Base-by-base conservation (phyloP, 495 filamentous ascomycete species). In the Aspergillus hancockii region DNA sequence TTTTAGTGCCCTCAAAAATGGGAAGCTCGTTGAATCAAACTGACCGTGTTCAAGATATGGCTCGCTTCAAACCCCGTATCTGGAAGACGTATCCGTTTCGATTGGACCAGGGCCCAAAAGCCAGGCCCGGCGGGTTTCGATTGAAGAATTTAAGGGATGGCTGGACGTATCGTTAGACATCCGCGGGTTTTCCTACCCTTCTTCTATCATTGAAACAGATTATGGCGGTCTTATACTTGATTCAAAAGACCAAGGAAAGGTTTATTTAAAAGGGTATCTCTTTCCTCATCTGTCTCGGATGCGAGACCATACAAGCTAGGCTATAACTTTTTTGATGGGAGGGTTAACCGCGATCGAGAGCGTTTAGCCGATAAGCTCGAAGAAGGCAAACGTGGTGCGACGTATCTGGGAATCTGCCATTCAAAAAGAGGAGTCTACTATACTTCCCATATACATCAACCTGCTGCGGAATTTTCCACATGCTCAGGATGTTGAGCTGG, bases 401-500 rank as follows among this genome's bases (percentile, higher is more conserved):
- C 22, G 51, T 19, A 68, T 71, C 21, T 69, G 64, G 68, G 66
- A 55, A 22, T 41, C 50, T 5, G 63, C 63, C 13, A 59, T 71
- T 18, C 23, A 23, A 8, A 49, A 41, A 25, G 41, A 64, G 8
- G 47, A 56, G 22, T 7, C 19, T 31, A 41, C 49, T 9, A 49
- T 55, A 1, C 30, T 71, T 21, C 40, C 40, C 13, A 55, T 61
- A 31, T 71, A 68, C 52, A 51, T 62, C n/a, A 61, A 62, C 34
- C 55, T 71, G 49, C 62, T 69, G 12, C 32, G 51, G 40, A 51
- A 59, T 18, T 63, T 59, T 25, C 61, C 50, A 18, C 51, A 18
- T n/a, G 22, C 52, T 16, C 54, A 28, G 30, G 68, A 68, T 18
- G 38, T 63, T 30, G 46, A 60, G 14, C 30, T 43, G 8, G 57